phyloP scores from a whole-genome alignment of 2,329 filamentous ascomycete genomes.

The Penicillium sp. region DNA sequence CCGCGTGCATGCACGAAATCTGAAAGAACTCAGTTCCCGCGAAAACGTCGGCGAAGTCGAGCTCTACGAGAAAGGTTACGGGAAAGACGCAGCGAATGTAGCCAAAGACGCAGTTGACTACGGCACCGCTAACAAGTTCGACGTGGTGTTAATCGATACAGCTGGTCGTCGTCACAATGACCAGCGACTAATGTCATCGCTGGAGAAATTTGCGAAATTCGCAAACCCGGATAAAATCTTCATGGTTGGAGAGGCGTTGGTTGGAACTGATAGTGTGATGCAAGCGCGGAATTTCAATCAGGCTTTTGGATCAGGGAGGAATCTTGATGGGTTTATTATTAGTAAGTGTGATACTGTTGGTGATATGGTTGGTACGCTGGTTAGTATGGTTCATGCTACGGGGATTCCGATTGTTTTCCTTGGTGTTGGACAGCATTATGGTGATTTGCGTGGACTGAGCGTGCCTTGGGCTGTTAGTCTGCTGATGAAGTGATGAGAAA shows the following conservation, averaged over 20 bases:
- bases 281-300: slow-evolving; percentile 97
- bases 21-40: slow-evolving; percentile 83
- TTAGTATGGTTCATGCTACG: slow-evolving; percentile 96
- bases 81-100: slow-evolving; percentile 94
- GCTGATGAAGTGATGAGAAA: slow-evolving; percentile 56
- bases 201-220: slow-evolving; percentile 97
- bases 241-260: slow-evolving; percentile 92
- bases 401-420: slow-evolving; percentile 95
- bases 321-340: slow-evolving; percentile 95
- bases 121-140: slow-evolving; percentile 74
- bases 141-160: slow-evolving; percentile 96
- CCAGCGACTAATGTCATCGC: slow-evolving; percentile 88
- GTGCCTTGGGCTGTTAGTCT: slow-evolving; percentile 66
- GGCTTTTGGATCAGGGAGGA: slow-evolving; percentile 79
- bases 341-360: slow-evolving; percentile 98
- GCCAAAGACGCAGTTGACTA: slow-evolving; percentile 90
- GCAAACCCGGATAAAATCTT: slow-evolving; percentile 97
- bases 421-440: slow-evolving; percentile 72
- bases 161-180: slow-evolving; percentile 95
- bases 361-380: slow-evolving; percentile 96
- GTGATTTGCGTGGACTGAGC: slow-evolving; percentile 66
- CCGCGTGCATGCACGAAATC: slow-evolving; percentile 89
- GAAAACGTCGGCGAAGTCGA: slow-evolving; percentile 82
- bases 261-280: slow-evolving; percentile 92
- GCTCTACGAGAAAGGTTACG: slow-evolving; percentile 95